phyloP scores from a whole-genome alignment of 2,329 filamentous ascomycete species.

The Diaporthe humulicola region DNA sequence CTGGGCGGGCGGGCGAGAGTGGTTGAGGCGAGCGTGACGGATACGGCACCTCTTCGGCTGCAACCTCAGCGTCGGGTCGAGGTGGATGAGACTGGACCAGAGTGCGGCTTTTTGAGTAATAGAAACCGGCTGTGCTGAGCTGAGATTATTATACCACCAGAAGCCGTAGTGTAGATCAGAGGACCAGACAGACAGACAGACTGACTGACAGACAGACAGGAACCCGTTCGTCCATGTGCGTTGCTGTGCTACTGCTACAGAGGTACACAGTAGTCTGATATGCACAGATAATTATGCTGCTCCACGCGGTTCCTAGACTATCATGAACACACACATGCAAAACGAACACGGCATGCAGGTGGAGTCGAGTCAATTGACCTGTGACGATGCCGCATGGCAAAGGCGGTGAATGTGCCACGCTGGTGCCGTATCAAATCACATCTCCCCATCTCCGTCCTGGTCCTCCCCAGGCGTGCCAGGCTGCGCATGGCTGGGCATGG shows the following conservation, averaged over 20 bases:
- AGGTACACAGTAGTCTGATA: neutral
- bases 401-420: constrained; percentile 28
- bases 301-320: neutral
- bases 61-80: constrained; percentile 17
- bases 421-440: constrained; percentile 28
- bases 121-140: constrained; percentile 8
- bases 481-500: constrained; percentile 16
- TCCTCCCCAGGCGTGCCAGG: neutral
- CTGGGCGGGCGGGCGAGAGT: neutral
- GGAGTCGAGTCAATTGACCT: constrained; percentile 32
- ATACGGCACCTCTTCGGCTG: constrained; percentile 25
- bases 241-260: neutral
- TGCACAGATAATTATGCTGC: neutral
- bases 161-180: neutral
- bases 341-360: constrained; percentile 14
- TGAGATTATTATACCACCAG: neutral
- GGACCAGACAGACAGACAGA: neutral
- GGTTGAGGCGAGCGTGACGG: constrained; percentile 4
- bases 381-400: constrained; percentile 29
- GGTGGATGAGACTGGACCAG: constrained; percentile 19
- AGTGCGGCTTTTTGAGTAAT: constrained; percentile 15
- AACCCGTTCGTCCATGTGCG: neutral
- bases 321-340: constrained; percentile 7
- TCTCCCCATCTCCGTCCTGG: neutral
- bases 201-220: neutral